Evolutionary conservation across 2,329 filamentous ascomycete species (phyloP), one percentile per base, ranked within the genome.

Genomic region (Alternaria conjuncta): DNA sequence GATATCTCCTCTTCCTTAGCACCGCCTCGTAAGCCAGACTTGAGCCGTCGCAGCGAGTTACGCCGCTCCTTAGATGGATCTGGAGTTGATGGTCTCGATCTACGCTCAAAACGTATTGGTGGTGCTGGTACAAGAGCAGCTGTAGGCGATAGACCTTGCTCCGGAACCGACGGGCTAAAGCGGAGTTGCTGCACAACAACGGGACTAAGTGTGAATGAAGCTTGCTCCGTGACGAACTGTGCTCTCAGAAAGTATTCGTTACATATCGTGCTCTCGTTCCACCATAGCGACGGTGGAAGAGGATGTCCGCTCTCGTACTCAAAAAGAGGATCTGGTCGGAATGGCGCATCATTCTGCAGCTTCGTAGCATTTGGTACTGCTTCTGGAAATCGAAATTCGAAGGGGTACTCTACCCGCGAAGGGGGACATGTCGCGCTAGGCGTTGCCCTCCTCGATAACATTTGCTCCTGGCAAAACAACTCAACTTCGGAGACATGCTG

Each of bases 351-450:
- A 18, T 67, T 67, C 20, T 67, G 63, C 8, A 59, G 20, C 20
- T 21, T 55, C 11, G 69, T 51, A 18, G 62, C 57, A n/a, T 64
- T 47, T 50, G 68, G 60, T 3, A 72, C 67, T 4, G 21, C 46
- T 26, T 69, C 65, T 13, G 70, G 71, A 6, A 74, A 74, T n/a
- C 69, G 57, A 50, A 73, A 73, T 28, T 71, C 66, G 30, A 74
- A 74, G 6, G 68, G 66, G 54, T 69, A 71, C 45, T 70, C 64
- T n/a, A 66, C 57, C 10, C 68, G 61, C 6, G 62, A 59, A 8
- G 66, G 50, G 8, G 69, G 69, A 41, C 68, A 70, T 13, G 60
- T 65, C 10, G 63, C 53, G 54, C 64, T 71, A 4, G 66, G 68
- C 12, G 51, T 63, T 21, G 41, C 32, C 18, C 47, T 62, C 36